Evolutionary conservation across 139 green algal species (phyloP).

Genomic region (Tetradesmus obliquus): DNA sequence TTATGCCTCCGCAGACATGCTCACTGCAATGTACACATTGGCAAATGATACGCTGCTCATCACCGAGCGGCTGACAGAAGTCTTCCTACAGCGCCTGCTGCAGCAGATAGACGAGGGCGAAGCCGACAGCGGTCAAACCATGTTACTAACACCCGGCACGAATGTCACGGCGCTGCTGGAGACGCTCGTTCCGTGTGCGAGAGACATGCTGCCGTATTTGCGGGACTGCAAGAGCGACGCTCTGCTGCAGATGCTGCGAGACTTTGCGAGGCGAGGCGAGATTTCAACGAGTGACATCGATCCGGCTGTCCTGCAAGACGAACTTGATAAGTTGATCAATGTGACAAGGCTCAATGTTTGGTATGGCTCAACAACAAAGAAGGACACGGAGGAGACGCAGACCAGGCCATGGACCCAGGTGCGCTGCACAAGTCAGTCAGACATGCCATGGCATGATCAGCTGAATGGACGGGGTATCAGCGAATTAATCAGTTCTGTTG

Average conservation of each 20-base stretch:
- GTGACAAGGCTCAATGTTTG: no score
- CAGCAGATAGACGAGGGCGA: not conserved
- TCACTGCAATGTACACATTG: not conserved
- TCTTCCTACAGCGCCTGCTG: not conserved
- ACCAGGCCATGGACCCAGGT: no score
- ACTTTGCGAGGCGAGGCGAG: not conserved
- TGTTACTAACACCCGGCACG: not conserved
- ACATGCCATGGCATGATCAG: no score
- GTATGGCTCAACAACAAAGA: no score
- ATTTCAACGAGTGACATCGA: not conserved
- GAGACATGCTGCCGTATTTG: not conserved
- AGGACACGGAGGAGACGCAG: no score
- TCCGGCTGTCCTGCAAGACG: not conserved
- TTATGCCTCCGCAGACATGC: not conserved
- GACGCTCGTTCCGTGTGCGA: not conserved
- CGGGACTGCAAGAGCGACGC: not conserved
- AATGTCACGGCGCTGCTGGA: not conserved
- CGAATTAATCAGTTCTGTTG: no score
- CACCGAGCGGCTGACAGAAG: not conserved
- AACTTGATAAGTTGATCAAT: not conserved
- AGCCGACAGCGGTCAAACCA: not conserved
- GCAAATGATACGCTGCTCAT: not conserved
- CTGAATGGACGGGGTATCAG: no score
- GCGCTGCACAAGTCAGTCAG: no score
- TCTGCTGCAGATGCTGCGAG: slow-evolving; percentile 20